Evolutionary conservation across 352 stramenopile species (phyloP), one percentile per base, ranked within the genome.

Genomic region (Saprolegnia parasitica): DNA sequence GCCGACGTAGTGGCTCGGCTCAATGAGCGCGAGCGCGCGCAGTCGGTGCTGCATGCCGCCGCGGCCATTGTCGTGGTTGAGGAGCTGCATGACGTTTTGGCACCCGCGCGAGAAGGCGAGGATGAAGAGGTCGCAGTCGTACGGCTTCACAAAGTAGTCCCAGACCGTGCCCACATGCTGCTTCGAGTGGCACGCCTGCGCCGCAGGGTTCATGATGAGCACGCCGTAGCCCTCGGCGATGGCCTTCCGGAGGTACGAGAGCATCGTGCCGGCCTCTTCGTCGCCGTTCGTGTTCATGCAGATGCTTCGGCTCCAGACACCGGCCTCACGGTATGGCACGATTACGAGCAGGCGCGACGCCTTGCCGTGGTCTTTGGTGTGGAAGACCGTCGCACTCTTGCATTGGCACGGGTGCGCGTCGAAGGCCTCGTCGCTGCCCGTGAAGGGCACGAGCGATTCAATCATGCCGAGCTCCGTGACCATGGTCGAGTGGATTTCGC

Each of bases 231-330:
- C 81, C 65, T 95, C 86, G n/a, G 74, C 70, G 39, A 93, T 61
- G 21, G 86, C 86, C 65, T 95, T 95, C 57, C 82, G 82, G 0
- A 95, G 71, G 60, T 95, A 95, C 32, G 78, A 74, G 63, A 93
- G 62, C 86, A 95, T 95, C 0, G 81, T 89, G 46, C 86, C 86
- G 50, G 76, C 88, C 42, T 86, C 80, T 57, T 87, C 81, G 56
- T 71, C 75, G 26, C 78, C 76, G 56, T 89, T 79, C 35, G 42
- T 39, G 65, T 86, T 79, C 79, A 93, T 89, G 74, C 80, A 90
- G 72, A 95, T 95, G 45, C 83, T 92, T 32, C 86, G 76, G 50
- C 79, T 89, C 86, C 86, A 95, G 57, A 95, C 89, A n/a, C 86
- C 84, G 45, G 86, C 84, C 62, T 95, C 84, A 46, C 85, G 78